Evolutionary conservation across 768 basidiomycete genomes (phyloP).

Genomic region (Inosperma sp.): DNA sequence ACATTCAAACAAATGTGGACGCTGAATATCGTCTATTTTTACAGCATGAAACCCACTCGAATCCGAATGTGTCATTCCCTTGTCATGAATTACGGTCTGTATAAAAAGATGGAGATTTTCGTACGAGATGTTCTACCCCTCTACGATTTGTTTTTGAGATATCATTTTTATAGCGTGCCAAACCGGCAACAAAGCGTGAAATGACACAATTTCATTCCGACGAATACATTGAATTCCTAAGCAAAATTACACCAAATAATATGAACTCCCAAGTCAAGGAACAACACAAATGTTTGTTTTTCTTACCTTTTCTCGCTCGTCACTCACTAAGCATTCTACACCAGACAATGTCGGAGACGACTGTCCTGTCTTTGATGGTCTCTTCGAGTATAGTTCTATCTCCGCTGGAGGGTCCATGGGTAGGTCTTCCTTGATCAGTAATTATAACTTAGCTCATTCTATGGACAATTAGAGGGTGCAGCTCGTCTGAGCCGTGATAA

Average conservation of each 20-base stretch:
- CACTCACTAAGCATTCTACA: slow-evolving; percentile 5
- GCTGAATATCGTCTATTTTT: slow-evolving; percentile 12
- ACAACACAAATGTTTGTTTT: slow-evolving; percentile 82
- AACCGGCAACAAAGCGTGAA: slow-evolving; percentile 98
- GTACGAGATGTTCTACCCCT: too few species aligned
- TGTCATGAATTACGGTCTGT: slow-evolving; percentile 99
- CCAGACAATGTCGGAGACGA: slow-evolving; percentile 97
- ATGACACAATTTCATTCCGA: slow-evolving; percentile 99
- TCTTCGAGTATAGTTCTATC: slow-evolving; percentile 99
- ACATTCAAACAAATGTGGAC: neutral
- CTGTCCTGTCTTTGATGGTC: slow-evolving; percentile 96
- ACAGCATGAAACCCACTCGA: slow-evolving; percentile 93
- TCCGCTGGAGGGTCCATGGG: slow-evolving; percentile 99
- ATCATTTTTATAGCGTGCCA: slow-evolving; percentile 66
- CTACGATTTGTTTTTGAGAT: neutral
- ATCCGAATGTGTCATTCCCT: slow-evolving; percentile 99
- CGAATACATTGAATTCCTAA: slow-evolving; percentile 97
- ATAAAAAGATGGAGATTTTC: slow-evolving; percentile 99
- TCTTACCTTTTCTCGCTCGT: neutral
- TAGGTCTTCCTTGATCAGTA: slow-evolving; percentile 34
- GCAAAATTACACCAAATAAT: slow-evolving; percentile 89
- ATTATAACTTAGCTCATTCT: slow-evolving; percentile 9
- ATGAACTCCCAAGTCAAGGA: slow-evolving; percentile 93
- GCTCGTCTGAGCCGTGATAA: slow-evolving; percentile 93
- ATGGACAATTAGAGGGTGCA: slow-evolving; percentile 73